Conservation (phyloP, 75 land plant species). For the Pinus albicaulis region DNA sequence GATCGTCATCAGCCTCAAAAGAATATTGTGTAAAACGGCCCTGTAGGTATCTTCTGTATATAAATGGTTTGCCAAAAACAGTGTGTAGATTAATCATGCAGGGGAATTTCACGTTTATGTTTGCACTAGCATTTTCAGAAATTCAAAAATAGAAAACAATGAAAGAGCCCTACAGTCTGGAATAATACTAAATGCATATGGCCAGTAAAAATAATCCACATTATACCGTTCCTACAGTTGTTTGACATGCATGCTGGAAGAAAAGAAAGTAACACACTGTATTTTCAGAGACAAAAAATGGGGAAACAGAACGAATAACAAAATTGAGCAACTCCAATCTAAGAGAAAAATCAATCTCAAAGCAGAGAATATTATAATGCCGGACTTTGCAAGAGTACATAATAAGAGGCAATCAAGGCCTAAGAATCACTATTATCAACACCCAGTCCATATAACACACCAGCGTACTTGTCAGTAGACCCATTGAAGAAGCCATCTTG, state of each 20-base stretch:
- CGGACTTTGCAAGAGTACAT: background rate
- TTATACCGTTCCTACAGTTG: no score
- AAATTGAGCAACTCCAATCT: background rate
- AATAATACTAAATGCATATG: no score
- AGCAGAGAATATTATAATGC: background rate
- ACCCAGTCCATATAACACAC: constrained; percentile 61
- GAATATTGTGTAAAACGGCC: no score
- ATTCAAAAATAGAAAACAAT: no score
- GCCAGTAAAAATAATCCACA: no score
- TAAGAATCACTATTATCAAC: constrained; percentile 16
- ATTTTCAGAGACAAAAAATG: background rate
- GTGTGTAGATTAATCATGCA: no score
- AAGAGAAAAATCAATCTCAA: background rate
- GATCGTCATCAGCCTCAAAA: no score
- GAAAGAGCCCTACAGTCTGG: no score
- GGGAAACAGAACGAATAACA: background rate
- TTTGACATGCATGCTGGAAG: background rate
- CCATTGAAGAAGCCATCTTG: constrained; percentile 45
- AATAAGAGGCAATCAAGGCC: background rate
- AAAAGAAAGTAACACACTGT: constrained; percentile 2
- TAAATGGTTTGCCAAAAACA: no score
- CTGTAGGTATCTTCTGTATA: no score
- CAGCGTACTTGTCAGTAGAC: constrained; percentile 48
- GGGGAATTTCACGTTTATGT: no score
- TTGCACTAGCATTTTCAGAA: no score